phyloP scores from a whole-genome alignment of 345 rosid genomes.

The Lepidium sativum region DNA sequence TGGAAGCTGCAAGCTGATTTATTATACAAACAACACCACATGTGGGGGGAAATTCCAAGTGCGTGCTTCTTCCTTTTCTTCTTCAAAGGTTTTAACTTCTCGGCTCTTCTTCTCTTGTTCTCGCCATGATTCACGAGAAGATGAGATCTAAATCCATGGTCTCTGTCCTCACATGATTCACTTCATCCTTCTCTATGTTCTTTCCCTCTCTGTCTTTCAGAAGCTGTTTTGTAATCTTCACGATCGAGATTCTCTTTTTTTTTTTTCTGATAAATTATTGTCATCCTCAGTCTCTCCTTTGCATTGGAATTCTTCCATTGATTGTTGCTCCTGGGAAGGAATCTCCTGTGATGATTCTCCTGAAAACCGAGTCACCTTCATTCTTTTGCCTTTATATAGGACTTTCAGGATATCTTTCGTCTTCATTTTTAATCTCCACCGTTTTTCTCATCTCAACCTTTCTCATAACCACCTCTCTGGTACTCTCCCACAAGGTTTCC shows the following conservation, averaged over 20 bases:
- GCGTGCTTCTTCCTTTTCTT: background rate
- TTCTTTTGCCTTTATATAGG: constrained; percentile 46
- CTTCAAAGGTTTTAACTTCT: constrained; percentile 9
- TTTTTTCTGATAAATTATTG: constrained; percentile 35
- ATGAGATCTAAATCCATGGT: constrained; percentile 30
- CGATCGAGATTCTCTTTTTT: constrained; percentile 43
- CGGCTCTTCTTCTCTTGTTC: constrained; percentile 11
- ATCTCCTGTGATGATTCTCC: constrained; percentile 36
- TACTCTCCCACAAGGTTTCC: constrained; percentile 38
- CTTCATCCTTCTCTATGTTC: constrained; percentile 25
- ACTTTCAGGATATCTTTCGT: constrained; percentile 43
- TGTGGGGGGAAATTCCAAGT: too few species aligned
- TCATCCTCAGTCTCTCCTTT: constrained; percentile 32
- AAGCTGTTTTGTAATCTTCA: constrained; percentile 38
- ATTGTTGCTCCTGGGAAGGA: constrained; percentile 82
- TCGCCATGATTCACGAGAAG: constrained; percentile 25
- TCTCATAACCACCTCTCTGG: constrained; percentile 66
- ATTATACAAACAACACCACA: too few species aligned
- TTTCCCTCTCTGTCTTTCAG: constrained; percentile 21
- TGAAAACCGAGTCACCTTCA: constrained; percentile 37
- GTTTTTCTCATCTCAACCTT: constrained; percentile 51
- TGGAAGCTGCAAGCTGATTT: too few species aligned
- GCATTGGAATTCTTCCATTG: constrained; percentile 41
- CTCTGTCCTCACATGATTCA: constrained; percentile 14
- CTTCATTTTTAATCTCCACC: constrained; percentile 37